Evolutionary conservation across 1,284 basidiomycete genomes (phyloP).

Genomic region (Dichomitus squalens): DNA sequence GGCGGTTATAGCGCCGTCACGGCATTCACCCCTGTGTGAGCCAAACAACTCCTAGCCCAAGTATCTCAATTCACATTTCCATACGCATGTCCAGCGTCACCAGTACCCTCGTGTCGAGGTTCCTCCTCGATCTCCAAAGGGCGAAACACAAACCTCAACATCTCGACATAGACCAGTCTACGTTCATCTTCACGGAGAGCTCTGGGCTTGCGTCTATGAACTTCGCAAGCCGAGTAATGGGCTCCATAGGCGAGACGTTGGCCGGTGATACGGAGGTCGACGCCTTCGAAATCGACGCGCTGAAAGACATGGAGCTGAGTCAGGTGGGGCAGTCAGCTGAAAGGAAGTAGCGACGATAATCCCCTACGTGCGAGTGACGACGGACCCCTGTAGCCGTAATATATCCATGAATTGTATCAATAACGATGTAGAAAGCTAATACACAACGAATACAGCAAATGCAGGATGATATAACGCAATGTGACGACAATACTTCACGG

Average conservation of each 20-base stretch:
- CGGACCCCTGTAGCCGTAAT: no score
- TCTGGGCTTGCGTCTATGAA: neutral
- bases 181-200: neutral
- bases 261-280: neutral
- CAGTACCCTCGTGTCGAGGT: neutral
- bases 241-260: neutral
- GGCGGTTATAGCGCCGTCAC: neutral
- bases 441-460: neutral
- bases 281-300: neutral
- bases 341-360: neutral
- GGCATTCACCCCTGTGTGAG: neutral
- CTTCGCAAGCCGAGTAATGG: neutral
- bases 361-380: no score
- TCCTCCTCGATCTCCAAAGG: neutral
- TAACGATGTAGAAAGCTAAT: neutral
- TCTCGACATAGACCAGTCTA: no score
- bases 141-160: neutral
- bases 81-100: neutral
- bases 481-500: conserved; percentile 8
- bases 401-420: no score
- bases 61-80: neutral
- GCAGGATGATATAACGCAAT: neutral
- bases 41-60: neutral
- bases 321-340: neutral
- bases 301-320: neutral